Base-by-base conservation (phyloP, 2,329 filamentous ascomycete species). In the Graphiopsis chlorocephala region DNA sequence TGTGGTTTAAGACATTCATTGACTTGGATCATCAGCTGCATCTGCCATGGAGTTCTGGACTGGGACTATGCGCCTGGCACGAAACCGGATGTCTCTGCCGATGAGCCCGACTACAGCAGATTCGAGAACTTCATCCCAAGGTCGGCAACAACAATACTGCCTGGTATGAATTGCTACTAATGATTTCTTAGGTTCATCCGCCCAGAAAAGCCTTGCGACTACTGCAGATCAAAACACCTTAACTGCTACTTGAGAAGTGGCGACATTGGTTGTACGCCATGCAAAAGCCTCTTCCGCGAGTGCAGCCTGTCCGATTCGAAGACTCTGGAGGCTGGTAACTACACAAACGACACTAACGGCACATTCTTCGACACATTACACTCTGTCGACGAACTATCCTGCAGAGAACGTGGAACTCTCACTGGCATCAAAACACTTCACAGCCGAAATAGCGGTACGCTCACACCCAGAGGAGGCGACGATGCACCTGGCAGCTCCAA, bases 351-450 rank as follows among this genome's bases (percentile, higher is more conserved):
- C 15, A 59, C 64, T 48, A 65, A 68, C 65, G 63, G 76, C 48
- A 78, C 77, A 23, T 76, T 78, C 25, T 70, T 83, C 15, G 81
- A 83, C 68, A 82, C 80, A 1, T 74, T 83, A 76, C 80, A 81
- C 64, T 70, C 77, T 1, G 80, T 83, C 64, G 73, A 75, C 28
- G 81, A 83, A 66, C 76, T 82, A 55, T 61, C 66, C 66, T 70
- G 62, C 61, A 71, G 70, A 45, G 75, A 78, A 50, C 67, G 68
- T 8, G 77, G 76, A 8, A 71, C 66, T 2, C 64, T 75, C 8
- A 78, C 76, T 1, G 75, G 79, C 35, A 77, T 71, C 67, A 79
- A 77, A 67, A 73, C 74, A 25, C 71, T 79, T 70, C 69, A 77
- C 50, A 59, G 53, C 56, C 58, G 53, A 23, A 64, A 42, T 33